Base-by-base conservation (phyloP, 2,329 filamentous ascomycete species). In the Colletotrichum nymphaeae region DNA sequence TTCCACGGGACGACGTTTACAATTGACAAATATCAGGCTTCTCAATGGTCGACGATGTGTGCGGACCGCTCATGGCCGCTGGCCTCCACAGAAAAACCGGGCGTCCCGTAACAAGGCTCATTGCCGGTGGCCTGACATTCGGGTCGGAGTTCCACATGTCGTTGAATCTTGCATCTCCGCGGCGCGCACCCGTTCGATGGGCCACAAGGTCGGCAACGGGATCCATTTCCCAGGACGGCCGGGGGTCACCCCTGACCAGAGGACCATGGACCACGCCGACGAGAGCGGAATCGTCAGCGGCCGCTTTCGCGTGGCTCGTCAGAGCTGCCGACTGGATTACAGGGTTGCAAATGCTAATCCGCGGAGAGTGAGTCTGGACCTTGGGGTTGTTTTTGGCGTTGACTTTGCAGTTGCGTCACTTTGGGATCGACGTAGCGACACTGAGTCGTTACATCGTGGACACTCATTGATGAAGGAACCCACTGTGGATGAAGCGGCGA, bases 91-190 rank as follows among this genome's bases (percentile, higher is more conserved):
- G 55, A 72, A 63, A 49, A 46, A 63, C 28, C 59, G 70, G 70
- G 62, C 24, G 42, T 59, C 42, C 66, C 70, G 70, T 67, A 68
- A 63, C 42, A 55, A 35, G 52, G 7, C 53, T 63, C 57, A 35
- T 53, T 56, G 49, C 58, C 62, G 4, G 63, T 74, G 72, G 67
- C 68, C 63, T 71, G 67, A 74, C 68, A 68, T 72, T 72, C 67
- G 60, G 60, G 58, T 62, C 55, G 62, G 58, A 53, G 49, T 28
- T 12, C 60, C 46, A 53, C 46, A 19, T n/a, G 30, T 53, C 35
- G 70, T 60, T 7, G 55, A 30, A 42, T 46, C 42, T 57, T 70
- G 67, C 70, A 73, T 73, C 70, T 73, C 70, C 70, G 70, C 70
- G 70, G 66, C 59, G 22, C 22, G 11, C 24, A 22, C 28, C 30